Evolutionary conservation across 2,329 filamentous ascomycete genomes (phyloP).

Genomic region (Sporothrix protearum): DNA sequence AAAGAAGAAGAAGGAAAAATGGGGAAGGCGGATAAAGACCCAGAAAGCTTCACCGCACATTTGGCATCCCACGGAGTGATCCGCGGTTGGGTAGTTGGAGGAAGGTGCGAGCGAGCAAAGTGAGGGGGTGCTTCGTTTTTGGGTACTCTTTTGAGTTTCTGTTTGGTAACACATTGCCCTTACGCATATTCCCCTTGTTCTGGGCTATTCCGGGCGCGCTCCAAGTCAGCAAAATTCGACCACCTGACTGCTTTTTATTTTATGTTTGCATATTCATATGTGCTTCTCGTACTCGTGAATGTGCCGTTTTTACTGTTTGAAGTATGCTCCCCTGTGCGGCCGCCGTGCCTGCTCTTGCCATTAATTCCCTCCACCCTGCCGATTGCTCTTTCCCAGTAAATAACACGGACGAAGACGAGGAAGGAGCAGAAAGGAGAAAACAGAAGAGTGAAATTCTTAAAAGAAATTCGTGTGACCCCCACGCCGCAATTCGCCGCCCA

Average conservation of each 20-base stretch:
- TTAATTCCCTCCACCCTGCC: not conserved
- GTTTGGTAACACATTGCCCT: conserved; percentile 13
- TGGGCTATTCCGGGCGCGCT: not conserved
- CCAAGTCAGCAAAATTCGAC: not conserved
- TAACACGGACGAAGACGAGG: not conserved
- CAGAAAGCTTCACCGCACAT: conserved; percentile 15
- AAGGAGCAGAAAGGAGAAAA: not conserved
- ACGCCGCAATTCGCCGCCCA: conserved; percentile 2
- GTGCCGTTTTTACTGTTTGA: not conserved
- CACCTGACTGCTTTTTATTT: conserved; percentile 6
- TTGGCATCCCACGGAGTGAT: not conserved
- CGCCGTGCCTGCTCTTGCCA: not conserved
- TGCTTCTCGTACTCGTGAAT: not conserved
- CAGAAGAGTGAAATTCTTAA: not conserved
- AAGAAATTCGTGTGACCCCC: conserved; percentile 12
- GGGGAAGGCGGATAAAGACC: not conserved
- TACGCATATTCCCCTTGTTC: not conserved
- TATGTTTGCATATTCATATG: not conserved
- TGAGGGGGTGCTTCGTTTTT: not conserved
- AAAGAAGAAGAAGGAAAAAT: not conserved
- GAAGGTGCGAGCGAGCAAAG: not conserved
- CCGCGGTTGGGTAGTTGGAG: not conserved
- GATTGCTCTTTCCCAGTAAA: not conserved
- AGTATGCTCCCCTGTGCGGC: not conserved
- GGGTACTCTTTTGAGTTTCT: not conserved